Conservation (phyloP, 2,329 filamentous ascomycete genomes). For the Cytospora paraplurivora region DNA sequence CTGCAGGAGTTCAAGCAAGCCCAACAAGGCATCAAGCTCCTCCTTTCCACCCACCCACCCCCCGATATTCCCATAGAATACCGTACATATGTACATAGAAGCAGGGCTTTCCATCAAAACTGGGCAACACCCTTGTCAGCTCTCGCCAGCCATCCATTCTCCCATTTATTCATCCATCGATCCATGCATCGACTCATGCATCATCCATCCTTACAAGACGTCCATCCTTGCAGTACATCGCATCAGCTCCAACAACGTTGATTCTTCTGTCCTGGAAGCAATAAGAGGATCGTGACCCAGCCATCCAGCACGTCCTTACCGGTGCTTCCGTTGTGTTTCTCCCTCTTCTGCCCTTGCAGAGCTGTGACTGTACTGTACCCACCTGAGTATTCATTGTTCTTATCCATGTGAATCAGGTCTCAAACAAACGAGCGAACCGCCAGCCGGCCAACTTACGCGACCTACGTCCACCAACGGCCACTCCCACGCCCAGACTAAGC, state of each 20-base stretch:
- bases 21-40: too few relatives aligned
- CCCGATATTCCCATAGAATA: background rate
- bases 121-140: constrained; percentile 31
- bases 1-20: background rate
- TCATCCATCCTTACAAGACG: background rate
- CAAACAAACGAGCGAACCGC: background rate
- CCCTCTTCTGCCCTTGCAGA: background rate
- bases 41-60: too few relatives aligned
- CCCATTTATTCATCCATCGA: background rate
- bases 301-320: background rate
- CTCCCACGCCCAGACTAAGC: constrained; percentile 16
- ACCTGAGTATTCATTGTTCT: background rate
- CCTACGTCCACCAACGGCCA: background rate
- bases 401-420: background rate
- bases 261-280: background rate
- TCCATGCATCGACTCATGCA: background rate
- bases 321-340: background rate
- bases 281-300: background rate
- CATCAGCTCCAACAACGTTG: too few relatives aligned
- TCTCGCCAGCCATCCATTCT: background rate
- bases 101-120: constrained; percentile 23
- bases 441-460: background rate
- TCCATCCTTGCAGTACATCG: too few relatives aligned
- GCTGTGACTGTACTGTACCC: too few relatives aligned
- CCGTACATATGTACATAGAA: background rate